Base-by-base conservation (phyloP, 1,284 basidiomycete species). In the Sporisorium sorghi region DNA sequence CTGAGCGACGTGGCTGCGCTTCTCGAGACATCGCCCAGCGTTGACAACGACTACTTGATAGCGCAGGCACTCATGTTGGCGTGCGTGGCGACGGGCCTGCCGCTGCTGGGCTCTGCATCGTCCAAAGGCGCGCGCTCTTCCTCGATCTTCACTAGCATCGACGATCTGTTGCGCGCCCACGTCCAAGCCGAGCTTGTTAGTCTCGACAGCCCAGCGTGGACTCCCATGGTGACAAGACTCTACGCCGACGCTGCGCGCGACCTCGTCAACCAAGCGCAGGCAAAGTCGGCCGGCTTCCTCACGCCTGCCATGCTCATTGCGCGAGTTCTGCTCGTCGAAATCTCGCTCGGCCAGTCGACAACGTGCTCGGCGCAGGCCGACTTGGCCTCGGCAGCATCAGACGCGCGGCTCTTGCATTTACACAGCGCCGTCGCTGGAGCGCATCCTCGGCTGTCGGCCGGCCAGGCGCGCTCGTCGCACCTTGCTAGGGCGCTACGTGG, bases 351-450 rank as follows among this genome's bases (percentile, higher is more conserved):
- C 1, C 51, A 62, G 5, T 48, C 30, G 14, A n/a, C 46, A 14
- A 24, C 39, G 9, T 30, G 6, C 8, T 23, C 15, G 5, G 43
- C 68, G 19, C 68, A 65, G n/a, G 37, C 26, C 2, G 50, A 61
- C 11, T 35, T 71, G 21, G 49, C 48, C 4, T 24, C 26, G 12
- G 68, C 68, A 11, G 58, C 35, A 5, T 28, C 46, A 3, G 58
- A 71, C 40, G 53, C 62, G 14, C 68, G 68, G 7, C 46, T 71
- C 3, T 21, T 66, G 21, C 57, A 58, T 19, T 39, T 65, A 11
- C 62, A 71, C 23, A 54, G 46, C 8, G 17, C 39, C 10, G 35
- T 46, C 2, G 17, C 58, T 7, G 40, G 43, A 9, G 28, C 19
- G 0, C 47, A 54, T 39, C 68, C 68, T 15, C 56, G 58, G 6